Percentiles rank a stretch among this genome's conserved stretches.
Evolutionary conservation across 305 asterid genomes (phyloP).

Genomic region (Caryopteris hybrid): DNA sequence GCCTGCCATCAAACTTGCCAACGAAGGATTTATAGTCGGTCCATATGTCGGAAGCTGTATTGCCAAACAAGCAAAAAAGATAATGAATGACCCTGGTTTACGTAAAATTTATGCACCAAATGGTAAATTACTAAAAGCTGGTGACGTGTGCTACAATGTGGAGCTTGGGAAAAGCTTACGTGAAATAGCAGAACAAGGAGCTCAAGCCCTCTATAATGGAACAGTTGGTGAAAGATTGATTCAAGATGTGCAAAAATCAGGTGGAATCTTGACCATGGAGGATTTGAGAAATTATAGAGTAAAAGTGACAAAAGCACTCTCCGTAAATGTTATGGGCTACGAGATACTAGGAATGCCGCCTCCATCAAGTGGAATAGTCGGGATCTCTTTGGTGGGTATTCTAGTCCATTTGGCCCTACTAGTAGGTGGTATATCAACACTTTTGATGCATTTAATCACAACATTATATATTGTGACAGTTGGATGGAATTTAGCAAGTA

Average conservation of each 20-base stretch:
- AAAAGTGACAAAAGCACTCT: constrained; percentile 42
- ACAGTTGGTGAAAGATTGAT: constrained; percentile 54
- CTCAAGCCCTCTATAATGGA: constrained; percentile 64
- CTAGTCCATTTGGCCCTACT: not conserved
- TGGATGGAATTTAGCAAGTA: too few species aligned
- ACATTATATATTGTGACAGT: too few species aligned
- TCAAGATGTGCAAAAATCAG: constrained; percentile 44
- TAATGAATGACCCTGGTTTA: constrained; percentile 62
- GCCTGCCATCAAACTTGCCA: constrained; percentile 76
- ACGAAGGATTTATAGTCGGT: constrained; percentile 59
- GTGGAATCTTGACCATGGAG: constrained; percentile 67
- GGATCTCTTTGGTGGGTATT: constrained; percentile 67
- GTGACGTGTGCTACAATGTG: constrained; percentile 67
- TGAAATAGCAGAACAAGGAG: constrained; percentile 70
- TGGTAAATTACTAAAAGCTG: constrained; percentile 51
- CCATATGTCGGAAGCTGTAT: constrained; percentile 52
- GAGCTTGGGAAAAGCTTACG: constrained; percentile 66
- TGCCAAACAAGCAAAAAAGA: constrained; percentile 17
- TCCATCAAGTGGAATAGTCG: constrained; percentile 85
- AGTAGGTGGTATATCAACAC: not conserved
- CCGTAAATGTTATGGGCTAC: constrained; percentile 62
- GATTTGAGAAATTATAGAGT: constrained; percentile 68
- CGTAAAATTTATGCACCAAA: constrained; percentile 58
- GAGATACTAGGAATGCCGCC: constrained; percentile 88
- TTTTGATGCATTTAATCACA: not conserved